Base-by-base conservation (phyloP, 2,329 filamentous ascomycete genomes). In the Lecanicillium sp. region DNA sequence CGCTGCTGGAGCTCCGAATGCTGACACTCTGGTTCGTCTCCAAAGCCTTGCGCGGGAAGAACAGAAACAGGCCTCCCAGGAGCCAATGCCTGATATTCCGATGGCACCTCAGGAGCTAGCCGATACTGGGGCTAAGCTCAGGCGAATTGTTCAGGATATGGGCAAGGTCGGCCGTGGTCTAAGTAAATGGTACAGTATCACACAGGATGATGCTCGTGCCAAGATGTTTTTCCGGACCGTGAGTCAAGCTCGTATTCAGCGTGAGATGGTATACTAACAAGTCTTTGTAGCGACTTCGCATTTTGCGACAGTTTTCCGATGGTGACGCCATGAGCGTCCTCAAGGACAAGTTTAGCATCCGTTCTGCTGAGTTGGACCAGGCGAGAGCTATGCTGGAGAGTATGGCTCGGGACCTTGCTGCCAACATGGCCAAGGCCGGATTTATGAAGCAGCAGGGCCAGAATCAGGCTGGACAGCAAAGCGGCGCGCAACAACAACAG, bases 251-350 rank as follows among this genome's bases (percentile, higher is more conserved):
- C n/a, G n/a, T n/a, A n/a, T n/a, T n/a, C n/a, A n/a, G n/a, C n/a
- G n/a, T n/a, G n/a, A n/a, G n/a, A n/a, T n/a, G n/a, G n/a, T n/a
- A n/a, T n/a, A n/a, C n/a, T n/a, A n/a, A n/a, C n/a, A n/a, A n/a
- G n/a, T n/a, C n/a, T n/a, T n/a, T n/a, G n/a, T n/a, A n/a, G 74
- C 71, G 74, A 43, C 56, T 65, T 19, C 71, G 71, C 9, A 59
- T 80, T 22, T 48, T 65, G 1, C 65, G 63, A 32, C 76, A 80
- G 48, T 80, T 75, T 43, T 50, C 53, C 4, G 69, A 76, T 41
- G 65, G 64, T 12, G 65, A 71, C 2, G 55, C 58, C 34, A 65
- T 71, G 61, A 58, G 51, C 3, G 55, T 57, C 2, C 54, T 68
- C 9, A 73, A 67, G 44, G 60, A 68, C 6, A 55, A 53, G 3